Evolutionary conservation across 768 basidiomycete species (phyloP).

Genomic region (Kwoniella shandongensis): DNA sequence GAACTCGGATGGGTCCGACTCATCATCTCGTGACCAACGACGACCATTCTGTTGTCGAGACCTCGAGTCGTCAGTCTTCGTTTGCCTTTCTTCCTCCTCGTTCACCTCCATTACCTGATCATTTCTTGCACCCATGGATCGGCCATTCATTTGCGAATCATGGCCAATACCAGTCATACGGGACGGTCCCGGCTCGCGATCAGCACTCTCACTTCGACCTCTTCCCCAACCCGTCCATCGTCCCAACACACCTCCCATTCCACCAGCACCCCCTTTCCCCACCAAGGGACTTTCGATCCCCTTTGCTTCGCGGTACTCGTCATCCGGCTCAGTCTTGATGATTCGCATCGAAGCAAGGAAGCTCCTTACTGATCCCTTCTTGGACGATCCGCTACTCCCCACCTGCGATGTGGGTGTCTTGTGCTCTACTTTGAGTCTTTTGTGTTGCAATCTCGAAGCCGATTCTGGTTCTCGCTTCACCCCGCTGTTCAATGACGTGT

Average conservation of each 20-base stretch:
- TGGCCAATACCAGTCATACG: no score
- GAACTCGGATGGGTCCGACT: conserved; percentile 2
- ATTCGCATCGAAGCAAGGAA: conserved; percentile 10
- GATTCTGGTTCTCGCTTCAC: background rate
- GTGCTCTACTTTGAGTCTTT: background rate
- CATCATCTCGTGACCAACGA: background rate
- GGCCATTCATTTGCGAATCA: background rate
- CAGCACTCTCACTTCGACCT: background rate
- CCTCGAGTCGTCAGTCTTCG: background rate
- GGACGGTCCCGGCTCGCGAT: no score
- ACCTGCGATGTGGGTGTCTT: background rate
- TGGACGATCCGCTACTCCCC: background rate
- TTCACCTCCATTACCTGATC: background rate
- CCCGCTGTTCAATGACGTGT: background rate
- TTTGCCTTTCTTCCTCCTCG: background rate
- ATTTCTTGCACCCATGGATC: conserved; percentile 3
- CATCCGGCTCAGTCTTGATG: background rate
- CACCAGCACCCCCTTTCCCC: background rate
- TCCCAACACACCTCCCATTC: conserved; percentile 2
- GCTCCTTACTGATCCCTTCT: background rate
- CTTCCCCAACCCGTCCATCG: conserved; percentile 1
- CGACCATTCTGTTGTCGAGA: background rate
- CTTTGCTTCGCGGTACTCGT: background rate
- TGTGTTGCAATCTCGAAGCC: background rate
- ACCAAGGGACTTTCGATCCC: conserved; percentile 3